Evolutionary conservation across 2,329 filamentous ascomycete genomes (phyloP), one percentile per base, ranked within the genome.

Genomic region (Bipolaris oryzae): DNA sequence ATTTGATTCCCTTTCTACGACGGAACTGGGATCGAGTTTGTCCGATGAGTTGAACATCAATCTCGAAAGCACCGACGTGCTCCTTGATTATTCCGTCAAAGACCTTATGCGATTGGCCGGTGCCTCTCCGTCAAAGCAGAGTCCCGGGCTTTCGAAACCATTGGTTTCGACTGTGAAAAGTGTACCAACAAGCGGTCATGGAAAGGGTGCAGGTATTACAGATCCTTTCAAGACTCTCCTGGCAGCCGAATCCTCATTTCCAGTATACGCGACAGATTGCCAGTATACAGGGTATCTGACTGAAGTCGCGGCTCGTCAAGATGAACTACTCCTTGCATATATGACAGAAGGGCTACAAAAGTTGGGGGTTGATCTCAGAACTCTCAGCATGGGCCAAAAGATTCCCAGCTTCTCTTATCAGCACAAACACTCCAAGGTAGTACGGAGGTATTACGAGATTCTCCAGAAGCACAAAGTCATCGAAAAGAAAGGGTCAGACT

Each of bases 241-340:
- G 5, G 46, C 23, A 44, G 50, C 28, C 7, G 57, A 60, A 13
- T 37, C 18, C 18, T 35, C 23, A 6, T 28, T 49, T 3, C 42
- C 28, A 9, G 18, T 38, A 1, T 38, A 52, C 28, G 51, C 58
- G 10, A 54, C 15, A 20, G 28, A 42, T 37, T 53, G 58, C 31
- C 49, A 49, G 23, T 63, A 57, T 31, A 34, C 43, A 7, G 47
- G 42, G 9, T 63, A 61, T 47, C 33, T 50, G 13, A 15, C 43
- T 2, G 41, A 39, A 10, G 55, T 59, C 0, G 56, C 53, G 11
- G 46, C 57, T 33, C 38, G 49, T 43, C 55, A 61, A 47, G 45
- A 63, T 37, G 57, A 61, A 37, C 45, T 66, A 28, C 38, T 57
- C 2, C 44, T 64, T 16, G 61, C 58, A 20, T 66, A 62, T 46